Base-by-base conservation (phyloP, 345 rosid species). In the Eucalyptus polyanthemos region DNA sequence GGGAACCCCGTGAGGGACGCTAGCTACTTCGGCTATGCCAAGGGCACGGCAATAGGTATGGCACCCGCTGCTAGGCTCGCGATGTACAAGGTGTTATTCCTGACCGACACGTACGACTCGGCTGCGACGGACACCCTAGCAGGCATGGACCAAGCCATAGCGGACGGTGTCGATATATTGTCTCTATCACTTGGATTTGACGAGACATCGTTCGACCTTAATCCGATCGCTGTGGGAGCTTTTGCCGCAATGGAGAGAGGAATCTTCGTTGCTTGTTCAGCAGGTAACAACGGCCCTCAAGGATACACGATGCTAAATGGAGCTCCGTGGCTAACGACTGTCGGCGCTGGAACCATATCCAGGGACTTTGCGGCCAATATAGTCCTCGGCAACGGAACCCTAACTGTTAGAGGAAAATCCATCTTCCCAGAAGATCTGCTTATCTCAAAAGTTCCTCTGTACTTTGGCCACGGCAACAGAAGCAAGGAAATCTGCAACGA, bases 31-130 rank as follows among this genome's bases (percentile, higher is more conserved):
- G 94, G 95, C n/a, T 93, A 95, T n/a, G 95, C 96, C 4, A 27
- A 91, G 88, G 95, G 95, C 50, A 91, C 92, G 11, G 95, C 94
- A 12, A 83, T 19, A 1, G 94, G 93, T 42, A 90, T 89, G 14
- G 96, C 96, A 22, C 94, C 95, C n/a, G 49, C 88, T 50, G 94
- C 95, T 29, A 93, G 95, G 91, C 89, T 95, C 34, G 95, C 95
- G n/a, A 90, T 94, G 95, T 94, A 95, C 89, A 94, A 95, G 69
- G 95, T 93, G 24, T 6, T 88, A 12, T 95, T 93, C 87, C 81
- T 45, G 15, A 16, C 27, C 24, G 50, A 80, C 54, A 31, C n/a
- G 80, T 47, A 72, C 31, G 90, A 90, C 25, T 90, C 93, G 42
- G 93, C 93, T 21, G 94, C 91, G 7, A 89, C 90, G 5, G 94